A percentile compares a stretch with the other conserved stretches of the same genome.
These are phyloP conservation scores for Debaryomyces singareniensis DNA, from an alignment of 1,139 yeast genomes.

Conservation along the genomic window DNA sequence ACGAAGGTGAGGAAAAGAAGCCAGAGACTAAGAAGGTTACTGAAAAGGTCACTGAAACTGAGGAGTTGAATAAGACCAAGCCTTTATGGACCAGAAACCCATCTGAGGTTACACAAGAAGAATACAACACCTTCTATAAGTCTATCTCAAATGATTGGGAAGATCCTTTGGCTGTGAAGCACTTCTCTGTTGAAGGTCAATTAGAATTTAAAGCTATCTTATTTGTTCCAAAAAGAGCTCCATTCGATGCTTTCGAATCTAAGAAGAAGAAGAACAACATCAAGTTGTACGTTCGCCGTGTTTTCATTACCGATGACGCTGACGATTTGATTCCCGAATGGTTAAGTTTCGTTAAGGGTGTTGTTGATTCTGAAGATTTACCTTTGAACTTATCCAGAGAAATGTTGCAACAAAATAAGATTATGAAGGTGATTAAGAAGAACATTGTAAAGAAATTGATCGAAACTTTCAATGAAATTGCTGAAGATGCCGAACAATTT, in stretches of 20 bases:
- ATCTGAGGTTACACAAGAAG: slow-evolving; percentile 95
- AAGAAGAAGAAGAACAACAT: slow-evolving; percentile 99
- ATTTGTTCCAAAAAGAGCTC: slow-evolving; percentile 98
- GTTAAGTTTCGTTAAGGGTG: slow-evolving; percentile 97
- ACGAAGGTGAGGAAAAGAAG: slow-evolving; percentile 55
- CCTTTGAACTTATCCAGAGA: slow-evolving; percentile 99
- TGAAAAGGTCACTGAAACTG: slow-evolving; percentile 83
- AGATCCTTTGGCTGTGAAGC: slow-evolving; percentile 99
- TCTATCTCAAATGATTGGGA: slow-evolving; percentile 99
- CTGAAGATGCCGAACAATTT: slow-evolving; percentile 98
- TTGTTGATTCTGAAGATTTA: slow-evolving; percentile 98
- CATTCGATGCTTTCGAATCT: slow-evolving; percentile 93
- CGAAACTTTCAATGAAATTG: slow-evolving; percentile 98
- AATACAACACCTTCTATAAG: slow-evolving; percentile 98
- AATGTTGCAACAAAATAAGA: slow-evolving; percentile 99
- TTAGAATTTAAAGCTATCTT: slow-evolving; percentile 98
- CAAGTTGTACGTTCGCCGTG: slow-evolving; percentile 98
- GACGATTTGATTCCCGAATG: slow-evolving; percentile 99
- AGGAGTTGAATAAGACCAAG: slow-evolving; percentile 98
- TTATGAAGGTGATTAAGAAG: slow-evolving; percentile 98
- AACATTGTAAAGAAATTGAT: slow-evolving; percentile 97
- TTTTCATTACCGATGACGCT: slow-evolving; percentile 98
- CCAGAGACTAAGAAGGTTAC: slow-evolving; percentile 78
- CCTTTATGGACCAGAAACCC: slow-evolving; percentile 99
- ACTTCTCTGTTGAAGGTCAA: slow-evolving; percentile 99